Evolutionary conservation across 1,284 basidiomycete genomes (phyloP), one percentile per base, ranked within the genome.

Genomic region (Microbotryum lychnidis-dioicae): DNA sequence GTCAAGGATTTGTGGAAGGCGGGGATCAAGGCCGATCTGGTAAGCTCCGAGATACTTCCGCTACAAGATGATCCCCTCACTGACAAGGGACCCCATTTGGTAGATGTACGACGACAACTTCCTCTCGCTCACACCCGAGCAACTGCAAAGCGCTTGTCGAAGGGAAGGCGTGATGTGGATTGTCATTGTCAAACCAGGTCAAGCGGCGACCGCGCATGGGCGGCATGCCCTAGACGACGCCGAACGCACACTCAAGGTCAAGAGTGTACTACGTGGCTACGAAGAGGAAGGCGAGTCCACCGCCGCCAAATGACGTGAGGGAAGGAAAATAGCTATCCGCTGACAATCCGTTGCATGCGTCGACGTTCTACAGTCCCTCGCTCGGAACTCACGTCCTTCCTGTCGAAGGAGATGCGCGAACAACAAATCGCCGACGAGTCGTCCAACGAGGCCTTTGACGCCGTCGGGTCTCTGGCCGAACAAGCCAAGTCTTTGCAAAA

Each of bases 1-100:
- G 77, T 77, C 18, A 76, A 77, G 7, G 79, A 81, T 66, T 74
- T 83, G 8, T 83, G 81, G 81, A 72, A 77, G 16, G 76, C 77
- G 3, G 79, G 79, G 0, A 76, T 82, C 45, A 73, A 77, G 29
- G 80, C 81, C 1, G 81, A 83, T 66, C 67, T 83, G 62, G 80
- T 81, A 62, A 33, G 70, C 52, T 33, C 3, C 33, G 31, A 7
- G 27, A 25, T 42, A 25, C 57, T 49, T 9, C 49, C 50, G 23
- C 9, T 23, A 12, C 21, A 4, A 18, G 37, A 16, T 31, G 31
- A 10, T 10, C 1, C 31, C 31, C 9, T 31, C 31, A 9, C 31
- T 31, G 31, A 31, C 31, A 1, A 23, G 23, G 10, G 31, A 31
- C 8, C 46, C 3, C 18, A 9, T 31, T 18, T 23, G 20, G 9